phyloP scores from a whole-genome alignment of 257 asterid species.

The Voacanga thouarsii region DNA sequence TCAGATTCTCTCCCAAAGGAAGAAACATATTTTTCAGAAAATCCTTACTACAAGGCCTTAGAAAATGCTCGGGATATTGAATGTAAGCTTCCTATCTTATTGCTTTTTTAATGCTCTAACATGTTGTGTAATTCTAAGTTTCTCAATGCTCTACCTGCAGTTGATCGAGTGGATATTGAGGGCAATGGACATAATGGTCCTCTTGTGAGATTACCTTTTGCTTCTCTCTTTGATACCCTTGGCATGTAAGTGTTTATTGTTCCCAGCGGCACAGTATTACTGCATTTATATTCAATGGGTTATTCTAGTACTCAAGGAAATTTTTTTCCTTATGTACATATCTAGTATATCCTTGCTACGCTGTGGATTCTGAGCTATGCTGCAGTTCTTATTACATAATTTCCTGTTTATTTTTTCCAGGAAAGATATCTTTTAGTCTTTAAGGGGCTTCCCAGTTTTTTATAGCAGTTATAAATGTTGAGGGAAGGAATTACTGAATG shows the following conservation, averaged over 20 bases:
- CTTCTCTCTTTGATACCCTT: slow-evolving; percentile 89
- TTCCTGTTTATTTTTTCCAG: not conserved
- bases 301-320: not conserved
- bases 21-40: slow-evolving; percentile 66
- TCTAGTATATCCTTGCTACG: not conserved
- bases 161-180: slow-evolving; percentile 79
- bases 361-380: not conserved
- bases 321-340: not conserved
- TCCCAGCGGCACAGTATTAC: not conserved
- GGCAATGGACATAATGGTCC: slow-evolving; percentile 67
- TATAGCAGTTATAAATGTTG: not conserved
- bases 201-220: slow-evolving; percentile 77
- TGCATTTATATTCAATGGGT: not conserved
- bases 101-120: slow-evolving; percentile 18
- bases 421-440: not conserved
- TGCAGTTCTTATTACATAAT: not conserved
- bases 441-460: not conserved
- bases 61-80: slow-evolving; percentile 82
- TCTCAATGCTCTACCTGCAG: slow-evolving; percentile 51
- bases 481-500: not conserved
- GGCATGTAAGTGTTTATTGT: slow-evolving; percentile 65
- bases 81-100: slow-evolving; percentile 45
- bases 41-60: slow-evolving; percentile 81
- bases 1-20: slow-evolving; percentile 54
- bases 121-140: slow-evolving; percentile 24